A percentile compares a stretch with the other conserved stretches of the same genome.
Evolutionary conservation across 495 filamentous ascomycete genomes (phyloP).

Genomic region (Neurospora pannonica): DNA sequence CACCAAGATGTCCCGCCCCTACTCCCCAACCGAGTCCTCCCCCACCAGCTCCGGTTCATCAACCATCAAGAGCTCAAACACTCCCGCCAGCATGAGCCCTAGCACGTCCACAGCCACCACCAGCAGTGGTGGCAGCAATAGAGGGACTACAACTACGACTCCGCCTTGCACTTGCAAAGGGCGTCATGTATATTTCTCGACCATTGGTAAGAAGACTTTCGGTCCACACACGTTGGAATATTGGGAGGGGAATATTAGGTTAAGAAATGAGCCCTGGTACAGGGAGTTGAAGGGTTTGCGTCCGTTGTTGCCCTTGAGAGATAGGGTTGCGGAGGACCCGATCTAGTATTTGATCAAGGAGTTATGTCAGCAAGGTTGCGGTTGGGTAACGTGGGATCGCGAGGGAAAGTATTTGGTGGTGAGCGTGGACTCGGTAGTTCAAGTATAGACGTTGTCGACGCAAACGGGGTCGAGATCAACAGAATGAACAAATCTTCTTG

Average conservation of each 20-base stretch:
- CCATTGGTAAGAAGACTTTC: neutral
- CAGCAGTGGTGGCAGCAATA: neutral
- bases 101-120: neutral
- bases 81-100: neutral
- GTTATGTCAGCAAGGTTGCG: neutral
- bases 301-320: neutral
- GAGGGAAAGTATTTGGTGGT: neutral
- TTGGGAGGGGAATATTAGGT: rapidly evolving
- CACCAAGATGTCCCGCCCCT: neutral
- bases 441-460: neutral
- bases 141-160: neutral
- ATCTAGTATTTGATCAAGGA: neutral
- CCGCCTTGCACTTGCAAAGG: neutral
- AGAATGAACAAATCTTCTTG: neutral
- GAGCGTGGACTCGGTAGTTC: neutral
- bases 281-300: neutral
- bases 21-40: neutral
- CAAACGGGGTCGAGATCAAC: neutral
- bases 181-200: neutral
- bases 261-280: rapidly evolving
- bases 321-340: neutral
- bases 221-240: neutral
- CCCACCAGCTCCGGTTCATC: neutral
- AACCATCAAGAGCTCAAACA: neutral
- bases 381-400: neutral